Conservation (phyloP, 306 rosid species). For the Inga oerstediana region DNA sequence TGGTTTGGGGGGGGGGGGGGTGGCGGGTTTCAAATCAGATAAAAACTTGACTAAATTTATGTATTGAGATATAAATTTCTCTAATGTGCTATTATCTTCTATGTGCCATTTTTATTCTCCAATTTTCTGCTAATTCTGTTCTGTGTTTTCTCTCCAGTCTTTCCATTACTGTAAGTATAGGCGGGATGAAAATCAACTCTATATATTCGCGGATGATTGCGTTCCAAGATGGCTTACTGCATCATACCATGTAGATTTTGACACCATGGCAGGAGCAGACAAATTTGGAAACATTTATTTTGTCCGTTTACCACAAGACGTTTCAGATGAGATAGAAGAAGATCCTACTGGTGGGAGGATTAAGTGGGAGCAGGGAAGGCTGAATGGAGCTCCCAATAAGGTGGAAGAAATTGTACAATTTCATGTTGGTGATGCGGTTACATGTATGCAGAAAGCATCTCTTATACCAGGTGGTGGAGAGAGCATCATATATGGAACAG, state of each 20-base stretch:
- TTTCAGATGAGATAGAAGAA: slow-evolving; percentile 97
- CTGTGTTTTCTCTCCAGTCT: slow-evolving; percentile 64
- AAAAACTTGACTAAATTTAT: slow-evolving; percentile 13
- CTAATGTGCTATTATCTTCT: not conserved
- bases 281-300: slow-evolving; percentile 94
- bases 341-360: slow-evolving; percentile 98
- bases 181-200: slow-evolving; percentile 92
- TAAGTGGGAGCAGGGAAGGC: slow-evolving; percentile 96
- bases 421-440: slow-evolving; percentile 84
- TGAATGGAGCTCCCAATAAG: slow-evolving; percentile 97
- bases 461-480: slow-evolving; percentile 97
- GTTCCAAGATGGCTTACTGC: slow-evolving; percentile 99
- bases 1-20: too few relatives aligned
- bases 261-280: slow-evolving; percentile 99
- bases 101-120: not conserved
- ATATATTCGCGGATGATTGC: slow-evolving; percentile 92
- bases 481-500: slow-evolving; percentile 86
- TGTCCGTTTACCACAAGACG: slow-evolving; percentile 88
- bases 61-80: not conserved
- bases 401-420: slow-evolving; percentile 94
- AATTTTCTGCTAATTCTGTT: slow-evolving; percentile 25
- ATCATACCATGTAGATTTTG: slow-evolving; percentile 91
- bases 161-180: slow-evolving; percentile 98
- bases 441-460: slow-evolving; percentile 92
- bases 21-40: not conserved